These are phyloP conservation scores for Talaromyces sp. DNA, from an alignment of 2,329 filamentous ascomycete genomes.

Conservation along the genomic window DNA sequence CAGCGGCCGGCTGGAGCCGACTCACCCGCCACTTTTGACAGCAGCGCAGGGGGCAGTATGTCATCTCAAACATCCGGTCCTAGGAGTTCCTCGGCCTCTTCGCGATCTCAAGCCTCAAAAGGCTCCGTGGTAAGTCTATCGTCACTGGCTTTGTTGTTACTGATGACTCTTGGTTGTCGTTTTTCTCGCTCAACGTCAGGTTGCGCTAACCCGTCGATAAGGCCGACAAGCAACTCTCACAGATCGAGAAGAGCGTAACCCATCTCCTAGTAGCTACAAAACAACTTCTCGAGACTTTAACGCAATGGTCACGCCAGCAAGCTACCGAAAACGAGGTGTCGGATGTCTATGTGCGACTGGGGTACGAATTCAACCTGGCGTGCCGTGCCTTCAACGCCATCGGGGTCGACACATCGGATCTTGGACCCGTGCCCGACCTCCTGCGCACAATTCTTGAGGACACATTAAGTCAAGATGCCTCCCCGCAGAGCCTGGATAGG, in stretches of 20 bases:
- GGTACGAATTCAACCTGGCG: conserved; percentile 99
- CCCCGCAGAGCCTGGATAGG: conserved; percentile 84
- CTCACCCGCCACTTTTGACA: conserved; percentile 40
- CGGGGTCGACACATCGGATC: conserved; percentile 87
- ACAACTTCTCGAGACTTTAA: conserved; percentile 92
- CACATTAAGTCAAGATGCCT: conserved; percentile 93
- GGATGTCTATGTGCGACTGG: conserved; percentile 93
- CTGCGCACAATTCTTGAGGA: conserved; percentile 88
- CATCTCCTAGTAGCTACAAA: conserved; percentile 97
- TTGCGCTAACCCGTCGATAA: conserved; percentile 24
- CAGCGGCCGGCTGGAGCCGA: conserved; percentile 61
- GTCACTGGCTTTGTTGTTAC: neutral
- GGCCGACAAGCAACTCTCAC: conserved; percentile 74
- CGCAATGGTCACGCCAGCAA: conserved; percentile 90
- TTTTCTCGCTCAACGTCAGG: conserved; percentile 3
- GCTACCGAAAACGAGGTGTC: conserved; percentile 94
- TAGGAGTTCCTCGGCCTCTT: conserved; percentile 62
- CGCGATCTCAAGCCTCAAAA: conserved; percentile 53
- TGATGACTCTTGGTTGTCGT: neutral
- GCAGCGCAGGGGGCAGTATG: conserved; percentile 35
- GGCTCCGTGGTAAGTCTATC: conserved; percentile 53
- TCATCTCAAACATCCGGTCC: conserved; percentile 57
- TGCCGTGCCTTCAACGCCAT: conserved; percentile 96
- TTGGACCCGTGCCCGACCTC: conserved; percentile 91
- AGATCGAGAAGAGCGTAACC: conserved; percentile 98